phyloP scores from a whole-genome alignment of 352 stramenopile species.

The Blastocystis sp. region DNA sequence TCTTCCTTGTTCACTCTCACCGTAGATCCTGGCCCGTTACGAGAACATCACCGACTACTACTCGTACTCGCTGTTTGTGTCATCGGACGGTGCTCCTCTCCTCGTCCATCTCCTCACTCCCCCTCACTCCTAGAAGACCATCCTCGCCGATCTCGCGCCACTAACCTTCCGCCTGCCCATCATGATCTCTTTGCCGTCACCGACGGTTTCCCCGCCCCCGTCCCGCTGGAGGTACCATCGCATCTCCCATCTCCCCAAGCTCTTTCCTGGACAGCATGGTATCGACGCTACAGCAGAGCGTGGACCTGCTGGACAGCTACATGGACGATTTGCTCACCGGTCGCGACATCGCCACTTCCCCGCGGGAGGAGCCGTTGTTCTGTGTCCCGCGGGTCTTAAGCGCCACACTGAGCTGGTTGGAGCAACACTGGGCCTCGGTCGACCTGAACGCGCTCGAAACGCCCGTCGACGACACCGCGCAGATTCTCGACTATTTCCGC shows the following conservation, averaged over 20 bases:
- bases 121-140: neutral
- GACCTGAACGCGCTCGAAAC: neutral
- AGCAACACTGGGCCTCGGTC: neutral
- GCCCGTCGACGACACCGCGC: neutral
- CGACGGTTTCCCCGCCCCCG: no score
- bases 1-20: neutral
- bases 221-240: neutral
- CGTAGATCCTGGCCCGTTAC: neutral
- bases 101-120: neutral
- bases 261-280: neutral
- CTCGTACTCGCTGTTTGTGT: neutral
- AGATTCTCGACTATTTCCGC: constrained; percentile 7
- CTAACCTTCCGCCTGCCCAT: neutral
- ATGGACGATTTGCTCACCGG: constrained; percentile 18
- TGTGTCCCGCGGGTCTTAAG: constrained; percentile 7
- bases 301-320: neutral
- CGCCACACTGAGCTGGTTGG: neutral
- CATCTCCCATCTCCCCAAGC: neutral
- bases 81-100: neutral
- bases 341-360: neutral
- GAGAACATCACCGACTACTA: neutral
- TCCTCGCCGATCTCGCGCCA: neutral
- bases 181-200: neutral
- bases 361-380: neutral
- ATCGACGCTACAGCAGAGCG: neutral